These are phyloP conservation scores for Aureobasidium pullulans DNA, from an alignment of 2,329 filamentous ascomycete genomes.

Conservation along the genomic window DNA sequence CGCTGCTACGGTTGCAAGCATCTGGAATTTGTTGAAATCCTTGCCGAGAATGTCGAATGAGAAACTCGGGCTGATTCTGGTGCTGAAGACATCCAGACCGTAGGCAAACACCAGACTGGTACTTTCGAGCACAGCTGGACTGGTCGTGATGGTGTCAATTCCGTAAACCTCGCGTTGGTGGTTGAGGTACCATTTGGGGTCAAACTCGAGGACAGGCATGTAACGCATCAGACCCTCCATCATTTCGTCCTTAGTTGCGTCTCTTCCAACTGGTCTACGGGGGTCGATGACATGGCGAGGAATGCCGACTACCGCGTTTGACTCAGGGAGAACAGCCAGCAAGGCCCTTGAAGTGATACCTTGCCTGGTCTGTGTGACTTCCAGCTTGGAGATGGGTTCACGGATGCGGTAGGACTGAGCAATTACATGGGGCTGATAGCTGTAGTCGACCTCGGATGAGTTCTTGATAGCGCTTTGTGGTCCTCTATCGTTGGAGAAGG, in stretches of 20 bases:
- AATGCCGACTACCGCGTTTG: constrained; percentile 69
- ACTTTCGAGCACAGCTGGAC: constrained; percentile 78
- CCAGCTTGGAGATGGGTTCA: constrained; percentile 68
- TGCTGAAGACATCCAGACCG: constrained; percentile 82
- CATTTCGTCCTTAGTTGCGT: constrained; percentile 68
- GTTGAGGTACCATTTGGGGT: constrained; percentile 70
- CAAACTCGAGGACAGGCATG: constrained; percentile 68
- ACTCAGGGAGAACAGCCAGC: constrained; percentile 66
- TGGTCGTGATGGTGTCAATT: constrained; percentile 63
- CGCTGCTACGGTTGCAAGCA: constrained; percentile 76
- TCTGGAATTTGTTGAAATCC: constrained; percentile 83
- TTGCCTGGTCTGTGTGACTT: constrained; percentile 83
- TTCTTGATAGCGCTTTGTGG: constrained; percentile 60
- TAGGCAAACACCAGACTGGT: constrained; percentile 85
- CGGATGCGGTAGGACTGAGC: constrained; percentile 76
- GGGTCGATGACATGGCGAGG: constrained; percentile 75
- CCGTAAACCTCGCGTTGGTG: constrained; percentile 78
- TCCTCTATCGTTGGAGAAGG: constrained; percentile 75
- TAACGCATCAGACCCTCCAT: constrained; percentile 81
- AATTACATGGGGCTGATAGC: constrained; percentile 64
- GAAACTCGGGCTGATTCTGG: constrained; percentile 76
- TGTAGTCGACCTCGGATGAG: constrained; percentile 66
- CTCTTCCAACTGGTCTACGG: constrained; percentile 75
- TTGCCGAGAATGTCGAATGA: constrained; percentile 89
- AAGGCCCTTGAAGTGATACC: constrained; percentile 81